Conservation (phyloP, 2,329 filamentous ascomycete genomes). For the Colletotrichum aenigma region DNA sequence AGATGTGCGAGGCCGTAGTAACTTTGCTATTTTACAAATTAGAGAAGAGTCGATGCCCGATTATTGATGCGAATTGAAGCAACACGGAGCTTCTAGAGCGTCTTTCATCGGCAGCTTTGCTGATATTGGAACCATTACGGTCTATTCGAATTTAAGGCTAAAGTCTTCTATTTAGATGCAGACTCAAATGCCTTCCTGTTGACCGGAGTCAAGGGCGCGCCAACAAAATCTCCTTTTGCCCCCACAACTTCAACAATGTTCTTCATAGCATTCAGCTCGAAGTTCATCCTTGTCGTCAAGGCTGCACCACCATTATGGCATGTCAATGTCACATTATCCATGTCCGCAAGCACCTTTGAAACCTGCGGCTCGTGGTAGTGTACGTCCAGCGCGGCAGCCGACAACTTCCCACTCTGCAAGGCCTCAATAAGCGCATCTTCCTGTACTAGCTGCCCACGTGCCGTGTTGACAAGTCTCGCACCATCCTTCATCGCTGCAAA, state of each 20-base stretch:
- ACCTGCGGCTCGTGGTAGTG: slow-evolving; percentile 58
- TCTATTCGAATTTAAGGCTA: not conserved
- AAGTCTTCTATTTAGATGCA: not conserved
- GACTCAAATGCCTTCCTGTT: slow-evolving; percentile 6
- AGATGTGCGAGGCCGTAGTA: not conserved
- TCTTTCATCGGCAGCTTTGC: not conserved
- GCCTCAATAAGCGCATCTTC: slow-evolving; percentile 53
- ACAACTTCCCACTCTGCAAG: slow-evolving; percentile 48
- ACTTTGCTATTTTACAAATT: not conserved
- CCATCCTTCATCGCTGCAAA: slow-evolving; percentile 52
- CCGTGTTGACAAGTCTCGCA: slow-evolving; percentile 54
- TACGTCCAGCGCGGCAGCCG: slow-evolving; percentile 56
- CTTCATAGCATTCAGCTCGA: slow-evolving; percentile 41
- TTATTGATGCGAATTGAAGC: not conserved
- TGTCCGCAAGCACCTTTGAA: slow-evolving; percentile 34
- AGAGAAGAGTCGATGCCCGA: not conserved
- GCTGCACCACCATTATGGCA: slow-evolving; percentile 41
- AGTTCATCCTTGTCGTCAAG: slow-evolving; percentile 41
- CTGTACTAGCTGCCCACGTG: slow-evolving; percentile 55
- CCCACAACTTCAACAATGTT: slow-evolving; percentile 34
- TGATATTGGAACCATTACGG: fast-evolving
- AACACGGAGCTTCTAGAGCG: fast-evolving
- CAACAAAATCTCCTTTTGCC: slow-evolving; percentile 19
- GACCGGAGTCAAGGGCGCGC: slow-evolving; percentile 24
- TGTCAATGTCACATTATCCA: slow-evolving; percentile 43